These are phyloP conservation scores for Tolypocladium sp. DNA, from an alignment of 2,329 filamentous ascomycete genomes.

Conservation along the genomic window DNA sequence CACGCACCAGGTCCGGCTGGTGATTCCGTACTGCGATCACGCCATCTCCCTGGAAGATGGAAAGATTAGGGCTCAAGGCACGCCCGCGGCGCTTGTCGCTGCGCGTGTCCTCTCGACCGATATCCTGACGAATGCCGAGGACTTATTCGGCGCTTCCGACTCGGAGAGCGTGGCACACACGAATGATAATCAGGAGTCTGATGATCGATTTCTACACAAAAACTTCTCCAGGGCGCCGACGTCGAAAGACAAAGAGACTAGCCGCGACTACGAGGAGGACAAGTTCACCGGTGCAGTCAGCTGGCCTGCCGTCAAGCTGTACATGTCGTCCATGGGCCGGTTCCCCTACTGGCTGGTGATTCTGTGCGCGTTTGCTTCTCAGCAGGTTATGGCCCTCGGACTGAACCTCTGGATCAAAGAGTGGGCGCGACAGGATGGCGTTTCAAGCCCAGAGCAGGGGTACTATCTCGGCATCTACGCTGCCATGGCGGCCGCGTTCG, in stretches of 20 bases:
- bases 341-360: not conserved
- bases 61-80: not conserved
- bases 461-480: conserved; percentile 1
- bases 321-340: not conserved
- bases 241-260: not conserved
- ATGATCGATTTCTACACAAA: not conserved
- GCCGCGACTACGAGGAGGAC: not conserved
- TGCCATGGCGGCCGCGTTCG: not conserved
- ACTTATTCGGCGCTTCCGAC: not conserved
- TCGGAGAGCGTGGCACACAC: not conserved
- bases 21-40: not conserved
- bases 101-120: not conserved
- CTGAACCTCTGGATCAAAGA: not conserved
- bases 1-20: not conserved
- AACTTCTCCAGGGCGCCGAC: conserved; percentile 2
- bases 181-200: too few relatives aligned
- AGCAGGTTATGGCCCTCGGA: not conserved
- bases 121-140: not conserved
- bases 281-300: not conserved
- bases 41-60: not conserved
- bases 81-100: not conserved
- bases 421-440: not conserved
- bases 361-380: not conserved
- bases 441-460: too few relatives aligned
- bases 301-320: not conserved